A percentile compares a stretch with the other conserved stretches of the same genome.
phyloP scores from a whole-genome alignment of 345 rosid species.

The Firmiana major region DNA sequence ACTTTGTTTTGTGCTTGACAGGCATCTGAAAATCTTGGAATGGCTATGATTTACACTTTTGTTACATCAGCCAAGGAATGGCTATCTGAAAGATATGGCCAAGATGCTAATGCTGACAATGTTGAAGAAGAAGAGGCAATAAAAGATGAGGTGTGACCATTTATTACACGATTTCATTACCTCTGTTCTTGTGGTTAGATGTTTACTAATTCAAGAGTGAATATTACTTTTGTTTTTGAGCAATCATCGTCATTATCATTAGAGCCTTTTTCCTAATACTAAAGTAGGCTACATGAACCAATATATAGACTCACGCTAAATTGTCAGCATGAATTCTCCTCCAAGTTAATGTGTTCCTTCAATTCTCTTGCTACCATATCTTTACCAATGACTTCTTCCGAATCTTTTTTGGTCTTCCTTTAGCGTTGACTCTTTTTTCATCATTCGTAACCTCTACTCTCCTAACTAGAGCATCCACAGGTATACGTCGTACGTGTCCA shows the following conservation, averaged over 20 bases:
- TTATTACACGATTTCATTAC: neutral
- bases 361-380: too few species aligned
- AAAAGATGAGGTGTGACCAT: constrained; percentile 8
- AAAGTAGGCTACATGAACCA: too few species aligned
- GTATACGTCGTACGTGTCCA: too few species aligned
- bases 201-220: neutral
- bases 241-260: neutral
- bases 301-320: too few species aligned
- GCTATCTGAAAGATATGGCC: constrained; percentile 74
- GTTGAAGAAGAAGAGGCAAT: neutral
- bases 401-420: too few species aligned
- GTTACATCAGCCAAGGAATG: constrained; percentile 89
- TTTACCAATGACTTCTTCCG: too few species aligned
- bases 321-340: too few species aligned
- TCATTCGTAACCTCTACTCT: too few species aligned
- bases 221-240: neutral
- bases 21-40: constrained; percentile 95
- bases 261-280: too few species aligned
- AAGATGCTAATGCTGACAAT: constrained; percentile 9
- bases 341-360: too few species aligned
- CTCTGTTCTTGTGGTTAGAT: neutral
- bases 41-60: constrained; percentile 94
- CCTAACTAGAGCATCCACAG: too few species aligned
- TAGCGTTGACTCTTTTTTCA: too few species aligned
- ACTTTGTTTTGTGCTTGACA: constrained; percentile 18